Evolutionary conservation across 768 basidiomycete genomes (phyloP), one percentile per base, ranked within the genome.

Genomic region (Gymnopilus dilepis): DNA sequence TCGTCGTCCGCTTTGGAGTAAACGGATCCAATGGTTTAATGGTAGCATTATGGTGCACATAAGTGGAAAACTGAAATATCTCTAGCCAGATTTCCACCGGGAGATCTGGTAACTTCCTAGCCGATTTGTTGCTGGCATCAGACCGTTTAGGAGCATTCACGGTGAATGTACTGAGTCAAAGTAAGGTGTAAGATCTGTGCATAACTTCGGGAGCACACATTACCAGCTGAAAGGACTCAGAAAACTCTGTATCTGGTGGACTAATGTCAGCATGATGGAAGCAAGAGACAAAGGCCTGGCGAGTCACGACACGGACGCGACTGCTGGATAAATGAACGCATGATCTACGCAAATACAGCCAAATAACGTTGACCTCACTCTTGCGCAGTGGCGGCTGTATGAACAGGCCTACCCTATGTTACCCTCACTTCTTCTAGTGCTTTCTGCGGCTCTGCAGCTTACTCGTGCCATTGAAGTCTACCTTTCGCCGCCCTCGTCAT

Each of bases 401-500:
- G 47, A 50, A 31, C 47, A 28, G 26, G 47, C 26, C 6, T 8
- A 34, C 30, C 51, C 60, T 55, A 45, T 54, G 52, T 24, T 40
- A 7, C 26, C 22, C 37, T 54, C 34, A 37, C 1, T 26, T 24
- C 37, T 54, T 59, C 57, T 76, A 43, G 53, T 81, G 37, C 66
- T 82, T 22, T 58, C 66, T 31, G 73, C 73, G 22, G 67, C 68
- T 30, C 57, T 78, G 9, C 76, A 74, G 28, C 68, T 84, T 26
- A 77, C 80, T 34, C 75, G 74, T 61, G 87, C 88, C 21, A 77
- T 87, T 8, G 74, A 83, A 45, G 82, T 91, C 28, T 91, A 87
- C 70, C 77, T 91, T 17, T 80, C 80, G 58, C 87, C 90, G 1
- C 67, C 73, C 4, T 63, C 71, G 6, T 63, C 77, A 2, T 69